Percentiles rank a stretch among this genome's conserved stretches.
Conservation (phyloP, 768 basidiomycete species). For the Cyclocybe aegerita region DNA sequence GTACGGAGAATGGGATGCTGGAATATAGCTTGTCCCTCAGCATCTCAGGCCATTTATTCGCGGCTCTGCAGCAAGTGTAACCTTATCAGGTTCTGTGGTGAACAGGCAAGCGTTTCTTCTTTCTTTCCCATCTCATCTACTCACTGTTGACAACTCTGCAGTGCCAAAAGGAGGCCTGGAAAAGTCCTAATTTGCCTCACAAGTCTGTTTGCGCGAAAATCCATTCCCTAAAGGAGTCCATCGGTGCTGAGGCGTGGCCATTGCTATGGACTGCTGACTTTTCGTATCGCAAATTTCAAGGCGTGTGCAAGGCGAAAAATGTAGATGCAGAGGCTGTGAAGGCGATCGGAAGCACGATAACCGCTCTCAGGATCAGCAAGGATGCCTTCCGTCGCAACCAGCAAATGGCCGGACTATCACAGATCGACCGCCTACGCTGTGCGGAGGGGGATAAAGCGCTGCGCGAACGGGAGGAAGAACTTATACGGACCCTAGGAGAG, state of each 20-base stretch:
- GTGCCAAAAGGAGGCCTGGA: constrained; percentile 18
- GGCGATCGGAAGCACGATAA: constrained; percentile 3
- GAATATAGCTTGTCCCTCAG: constrained; percentile 9
- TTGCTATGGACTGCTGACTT: constrained; percentile 10
- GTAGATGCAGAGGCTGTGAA: constrained; percentile 7
- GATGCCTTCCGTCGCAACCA: too few relatives aligned
- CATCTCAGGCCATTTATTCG: constrained; percentile 4
- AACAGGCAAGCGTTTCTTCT: constrained; percentile 6
- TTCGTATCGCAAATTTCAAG: constrained; percentile 9
- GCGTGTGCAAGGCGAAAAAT: constrained; percentile 8
- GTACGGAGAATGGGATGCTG: constrained; percentile 13
- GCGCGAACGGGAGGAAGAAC: too few relatives aligned
- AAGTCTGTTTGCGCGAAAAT: constrained; percentile 12
- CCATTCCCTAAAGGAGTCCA: constrained; percentile 6
- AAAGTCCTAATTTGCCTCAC: constrained; percentile 7
- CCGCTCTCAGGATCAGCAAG: not conserved
- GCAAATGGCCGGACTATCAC: not conserved
- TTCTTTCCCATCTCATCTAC: not conserved
- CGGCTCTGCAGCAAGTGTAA: constrained; percentile 13
- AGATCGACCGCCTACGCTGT: not conserved
- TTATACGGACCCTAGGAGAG: too few relatives aligned
- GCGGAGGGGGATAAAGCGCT: not conserved
- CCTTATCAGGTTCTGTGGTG: constrained; percentile 13
- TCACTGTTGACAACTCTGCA: not conserved
- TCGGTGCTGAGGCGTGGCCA: constrained; percentile 9